Base-by-base conservation (phyloP, 2,329 filamentous ascomycete genomes). In the Phialocephala subalpina region DNA sequence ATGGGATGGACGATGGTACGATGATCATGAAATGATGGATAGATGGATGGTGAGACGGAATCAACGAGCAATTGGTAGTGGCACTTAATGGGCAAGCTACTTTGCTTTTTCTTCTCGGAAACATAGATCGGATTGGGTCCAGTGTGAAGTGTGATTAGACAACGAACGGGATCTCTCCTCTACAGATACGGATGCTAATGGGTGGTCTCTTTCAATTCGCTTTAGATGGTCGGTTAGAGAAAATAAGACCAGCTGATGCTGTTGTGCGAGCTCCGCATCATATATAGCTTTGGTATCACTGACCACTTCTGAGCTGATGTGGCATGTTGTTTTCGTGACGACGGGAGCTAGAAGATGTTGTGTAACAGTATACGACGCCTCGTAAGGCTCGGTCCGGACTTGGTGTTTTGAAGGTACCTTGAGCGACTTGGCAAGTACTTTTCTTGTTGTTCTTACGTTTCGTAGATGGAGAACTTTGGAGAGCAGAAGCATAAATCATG, bases 71-170 rank as follows among this genome's bases (percentile, higher is more conserved):
- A n/a, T n/a, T n/a, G n/a, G n/a, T n/a, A n/a, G n/a, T n/a, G 20
- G 11, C n/a, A 7, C n/a, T 22, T 49, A 49, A 25, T 12, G 45
- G 45, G 45, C 45, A 25, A 12, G 45, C n/a, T 49, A 22, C 11
- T 25, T 38, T 58, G 16, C 29, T 27, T 38, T 38, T 40, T 36
- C n/a, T 7, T 35, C 38, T 42, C 38, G 18, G 5, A 4, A 42
- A 22, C 45, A 22, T 49, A n/a, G n/a, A 49, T 49, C 29, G 20
- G n/a, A 49, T 49, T 8, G 36, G 36, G 53, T 56, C 11, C 25
- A 35, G 22, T 9, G 27, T 20, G 45, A 49, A 49, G 45, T 49
- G 45, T 49, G 45, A 49, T 49, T 49, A 49, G 45, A 49, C 12
- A 14, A 42, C 12, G 9, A 49, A 49, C 42, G n/a, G 45, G 45